Evolutionary conservation across 495 filamentous ascomycete genomes (phyloP), one percentile per base, ranked within the genome.

Genomic region (Hypoxylon trugodes): DNA sequence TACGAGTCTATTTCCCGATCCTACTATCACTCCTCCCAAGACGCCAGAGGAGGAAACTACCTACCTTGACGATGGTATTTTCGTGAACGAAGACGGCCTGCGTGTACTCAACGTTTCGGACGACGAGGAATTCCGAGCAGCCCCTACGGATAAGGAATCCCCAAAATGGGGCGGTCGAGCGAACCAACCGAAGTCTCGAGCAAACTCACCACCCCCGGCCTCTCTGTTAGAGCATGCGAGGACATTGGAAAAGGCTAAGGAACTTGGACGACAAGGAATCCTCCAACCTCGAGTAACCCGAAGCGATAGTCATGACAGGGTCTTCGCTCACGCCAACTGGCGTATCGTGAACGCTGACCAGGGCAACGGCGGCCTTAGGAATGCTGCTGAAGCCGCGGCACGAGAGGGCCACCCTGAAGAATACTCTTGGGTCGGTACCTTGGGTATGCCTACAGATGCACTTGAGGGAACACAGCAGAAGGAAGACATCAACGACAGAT

Each of bases 381-480:
- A 96, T 69, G 92, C 93, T 0, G 86, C 95, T 12, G 84, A 88
- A 57, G 91, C 93, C 8, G 89, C 90, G 1, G 79, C 83, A 22
- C 80, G 90, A 36, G 81, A 84, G 12, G 87, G 86, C 25, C 77
- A 81, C 42, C 65, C 90, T 15, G 80, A 83, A 12, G 87, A 93
- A 32, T 86, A 89, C 69, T 85, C 86, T n/a, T 96, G 90, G 88
- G 90, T 97, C 30, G 93, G 93, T 13, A 93, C 92, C 1, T 74
- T 96, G 51, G 93, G 93, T 9, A 96, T 96, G 85, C 93, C 93
- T 0, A 96, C 91, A 0, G 93, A 96, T 73, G 85, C 84, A 2
- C 79, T 97, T 7, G 79, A 86, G 21, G 83, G 86, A 26, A 83
- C 84, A 4, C 81, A 85, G 54, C 88, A 87, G 37, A 90, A 89